Conservation (phyloP, 116 monocot genomes). For the Iris pallida region DNA sequence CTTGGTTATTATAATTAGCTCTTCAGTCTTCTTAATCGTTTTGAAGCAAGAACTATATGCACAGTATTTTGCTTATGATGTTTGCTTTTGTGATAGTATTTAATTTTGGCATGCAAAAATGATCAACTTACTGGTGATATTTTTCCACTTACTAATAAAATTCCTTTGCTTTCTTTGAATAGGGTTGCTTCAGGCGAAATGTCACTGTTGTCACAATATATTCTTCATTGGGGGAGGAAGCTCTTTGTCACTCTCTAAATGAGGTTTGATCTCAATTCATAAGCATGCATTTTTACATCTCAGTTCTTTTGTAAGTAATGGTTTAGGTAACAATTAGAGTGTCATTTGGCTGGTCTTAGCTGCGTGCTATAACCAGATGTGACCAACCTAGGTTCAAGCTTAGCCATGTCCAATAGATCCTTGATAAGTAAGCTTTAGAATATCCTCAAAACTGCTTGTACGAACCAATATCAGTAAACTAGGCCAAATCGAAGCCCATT, state of each 20-base stretch:
- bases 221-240: constrained; percentile 77
- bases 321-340: neutral
- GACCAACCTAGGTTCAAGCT: neutral
- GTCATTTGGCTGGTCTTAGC: neutral
- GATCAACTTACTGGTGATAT: neutral
- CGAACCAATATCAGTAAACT: neutral
- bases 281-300: neutral
- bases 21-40: neutral
- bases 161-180: constrained; percentile 13
- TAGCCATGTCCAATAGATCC: neutral
- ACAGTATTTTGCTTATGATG: neutral
- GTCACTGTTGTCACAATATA: constrained; percentile 83
- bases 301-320: neutral
- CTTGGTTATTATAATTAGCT: neutral
- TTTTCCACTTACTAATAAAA: neutral
- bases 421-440: neutral
- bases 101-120: neutral
- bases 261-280: constrained; percentile 40
- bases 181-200: constrained; percentile 86
- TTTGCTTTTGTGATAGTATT: no score
- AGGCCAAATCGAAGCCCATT: neutral
- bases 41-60: neutral
- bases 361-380: no score
- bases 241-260: constrained; percentile 83
- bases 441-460: neutral